These are phyloP conservation scores for Funneliformis geosporum DNA, from an alignment of 192 early-diverging fungal species.

Conservation along the genomic window DNA sequence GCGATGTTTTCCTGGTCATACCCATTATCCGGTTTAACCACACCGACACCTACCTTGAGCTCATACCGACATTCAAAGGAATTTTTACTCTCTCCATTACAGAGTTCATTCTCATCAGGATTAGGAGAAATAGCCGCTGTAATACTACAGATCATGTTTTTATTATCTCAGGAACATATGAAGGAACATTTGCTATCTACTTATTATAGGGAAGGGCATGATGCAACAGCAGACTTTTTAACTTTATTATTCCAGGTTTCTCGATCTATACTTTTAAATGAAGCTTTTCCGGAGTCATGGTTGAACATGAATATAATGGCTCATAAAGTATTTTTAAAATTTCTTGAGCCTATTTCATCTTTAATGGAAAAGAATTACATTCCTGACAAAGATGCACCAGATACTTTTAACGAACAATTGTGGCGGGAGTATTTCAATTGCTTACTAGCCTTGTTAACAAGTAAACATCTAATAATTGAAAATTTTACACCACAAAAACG, in stretches of 20 bases:
- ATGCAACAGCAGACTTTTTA: conserved; percentile 26
- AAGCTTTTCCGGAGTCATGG: conserved; percentile 38
- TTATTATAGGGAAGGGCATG: conserved; percentile 29
- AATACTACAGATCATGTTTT: conserved; percentile 29
- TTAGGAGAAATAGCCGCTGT: conserved; percentile 31
- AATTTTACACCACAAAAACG: conserved; percentile 56
- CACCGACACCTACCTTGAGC: not conserved
- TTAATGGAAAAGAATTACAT: conserved; percentile 32
- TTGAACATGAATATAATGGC: conserved; percentile 46
- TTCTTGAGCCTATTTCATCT: conserved; percentile 25
- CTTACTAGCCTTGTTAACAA: conserved; percentile 56
- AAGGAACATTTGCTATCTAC: conserved; percentile 28
- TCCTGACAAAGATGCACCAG: conserved; percentile 16
- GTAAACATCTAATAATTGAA: conserved; percentile 58
- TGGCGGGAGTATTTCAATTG: conserved; percentile 33
- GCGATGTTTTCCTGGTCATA: not conserved
- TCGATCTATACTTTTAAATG: conserved; percentile 21
- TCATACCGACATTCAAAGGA: conserved; percentile 16
- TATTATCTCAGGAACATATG: conserved; percentile 28
- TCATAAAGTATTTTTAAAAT: conserved; percentile 43
- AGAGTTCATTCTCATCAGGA: conserved; percentile 7
- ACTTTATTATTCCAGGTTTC: conserved; percentile 23
- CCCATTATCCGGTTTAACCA: not conserved
- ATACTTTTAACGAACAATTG: conserved; percentile 24
- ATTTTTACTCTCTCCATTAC: not conserved